These are phyloP conservation scores for Aureobasidium namibiae DNA, from an alignment of 2,329 filamentous ascomycete species.

Conservation along the genomic window DNA sequence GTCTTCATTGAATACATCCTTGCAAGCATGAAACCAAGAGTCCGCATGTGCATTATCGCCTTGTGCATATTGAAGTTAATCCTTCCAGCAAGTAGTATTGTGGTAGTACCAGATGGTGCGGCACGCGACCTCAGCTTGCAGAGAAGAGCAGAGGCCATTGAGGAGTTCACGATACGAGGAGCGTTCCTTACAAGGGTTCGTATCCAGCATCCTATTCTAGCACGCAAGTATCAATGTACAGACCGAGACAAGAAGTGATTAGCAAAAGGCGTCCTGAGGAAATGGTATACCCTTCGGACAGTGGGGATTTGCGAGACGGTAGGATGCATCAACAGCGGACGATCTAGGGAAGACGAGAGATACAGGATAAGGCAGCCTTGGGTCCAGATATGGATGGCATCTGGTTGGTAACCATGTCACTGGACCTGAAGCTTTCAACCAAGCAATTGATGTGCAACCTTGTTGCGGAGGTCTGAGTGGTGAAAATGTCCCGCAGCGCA, in stretches of 20 bases:
- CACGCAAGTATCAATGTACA: neutral
- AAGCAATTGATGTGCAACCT: neutral
- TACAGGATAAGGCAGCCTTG: neutral
- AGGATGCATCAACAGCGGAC: neutral
- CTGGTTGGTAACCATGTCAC: neutral
- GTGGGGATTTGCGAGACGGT: conserved; percentile 1
- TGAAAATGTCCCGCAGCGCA: neutral
- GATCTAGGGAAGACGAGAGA: neutral
- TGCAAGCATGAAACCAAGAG: neutral
- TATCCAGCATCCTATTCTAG: neutral
- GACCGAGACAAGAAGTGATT: neutral
- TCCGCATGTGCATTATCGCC: neutral
- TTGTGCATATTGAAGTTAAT: neutral
- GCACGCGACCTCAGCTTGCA: neutral
- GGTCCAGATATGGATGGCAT: neutral
- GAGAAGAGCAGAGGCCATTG: neutral
- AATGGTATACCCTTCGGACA: neutral
- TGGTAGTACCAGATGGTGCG: neutral
- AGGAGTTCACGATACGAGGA: neutral
- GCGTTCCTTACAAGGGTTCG: neutral
- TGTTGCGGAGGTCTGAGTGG: neutral
- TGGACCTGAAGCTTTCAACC: neutral
- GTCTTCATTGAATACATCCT: neutral
- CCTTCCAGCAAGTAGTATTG: neutral
- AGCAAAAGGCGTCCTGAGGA: neutral